Evolutionary conservation across 202 grass and related monocot species (phyloP).

Genomic region (Schoenoplectus tabernaemontani): DNA sequence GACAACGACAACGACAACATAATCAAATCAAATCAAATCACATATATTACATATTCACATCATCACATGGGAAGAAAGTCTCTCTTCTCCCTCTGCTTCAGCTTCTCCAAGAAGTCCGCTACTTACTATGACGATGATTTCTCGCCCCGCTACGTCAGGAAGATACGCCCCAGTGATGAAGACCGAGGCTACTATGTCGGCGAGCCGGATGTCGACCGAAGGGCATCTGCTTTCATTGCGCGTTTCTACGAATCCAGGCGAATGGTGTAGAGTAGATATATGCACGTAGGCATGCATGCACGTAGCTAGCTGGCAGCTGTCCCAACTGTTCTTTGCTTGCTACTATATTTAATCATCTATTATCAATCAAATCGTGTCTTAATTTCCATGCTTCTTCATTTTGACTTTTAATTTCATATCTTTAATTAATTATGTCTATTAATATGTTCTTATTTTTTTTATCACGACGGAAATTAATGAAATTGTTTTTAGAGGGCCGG

Average conservation of each 20-base stretch:
- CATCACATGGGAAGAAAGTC: slow-evolving; percentile 34
- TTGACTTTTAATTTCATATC: not conserved
- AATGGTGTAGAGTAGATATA: slow-evolving; percentile 7
- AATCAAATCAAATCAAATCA: too few species aligned
- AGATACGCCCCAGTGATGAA: slow-evolving; percentile 69
- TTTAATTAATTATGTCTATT: not conserved
- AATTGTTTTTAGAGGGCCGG: not conserved
- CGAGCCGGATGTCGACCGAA: slow-evolving; percentile 66
- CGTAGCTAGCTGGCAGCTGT: not conserved
- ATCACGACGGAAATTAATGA: not conserved
- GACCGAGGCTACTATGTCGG: slow-evolving; percentile 60
- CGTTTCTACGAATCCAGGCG: slow-evolving; percentile 45
- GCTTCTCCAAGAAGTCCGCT: slow-evolving; percentile 58
- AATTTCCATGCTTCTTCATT: not conserved
- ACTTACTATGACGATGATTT: slow-evolving; percentile 45
- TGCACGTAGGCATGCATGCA: too few species aligned
- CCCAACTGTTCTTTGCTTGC: not conserved
- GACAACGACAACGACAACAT: too few species aligned
- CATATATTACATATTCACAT: too few species aligned
- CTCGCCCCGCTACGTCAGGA: slow-evolving; percentile 34
- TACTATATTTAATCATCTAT: not conserved
- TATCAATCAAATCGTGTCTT: not conserved
- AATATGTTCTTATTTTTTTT: not conserved
- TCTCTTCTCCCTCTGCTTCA: slow-evolving; percentile 64
- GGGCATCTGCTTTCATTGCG: slow-evolving; percentile 75